Percentiles rank a stretch among this genome's conserved stretches.
phyloP scores from a whole-genome alignment of 768 basidiomycete genomes.

The Russula virescens region DNA sequence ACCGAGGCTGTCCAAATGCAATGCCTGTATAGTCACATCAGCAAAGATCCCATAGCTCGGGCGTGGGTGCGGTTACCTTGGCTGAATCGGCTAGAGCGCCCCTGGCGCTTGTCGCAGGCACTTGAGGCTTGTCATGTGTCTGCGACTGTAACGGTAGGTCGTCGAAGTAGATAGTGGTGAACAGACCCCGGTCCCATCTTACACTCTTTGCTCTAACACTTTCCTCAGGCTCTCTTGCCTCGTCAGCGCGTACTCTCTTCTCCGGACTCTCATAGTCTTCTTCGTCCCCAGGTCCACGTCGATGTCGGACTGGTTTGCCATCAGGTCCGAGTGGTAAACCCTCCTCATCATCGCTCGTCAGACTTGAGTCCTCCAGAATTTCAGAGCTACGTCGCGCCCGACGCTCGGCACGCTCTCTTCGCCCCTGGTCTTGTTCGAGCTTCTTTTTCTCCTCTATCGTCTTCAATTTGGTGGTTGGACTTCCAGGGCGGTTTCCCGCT shows the following conservation, averaged over 20 bases:
- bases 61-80: conserved; percentile 47
- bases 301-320: conserved; percentile 38
- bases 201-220: conserved; percentile 44
- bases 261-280: conserved; percentile 70
- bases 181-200: conserved; percentile 72
- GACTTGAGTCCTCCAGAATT: conserved; percentile 19
- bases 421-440: conserved; percentile 51
- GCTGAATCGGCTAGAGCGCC: conserved; percentile 64
- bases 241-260: conserved; percentile 37
- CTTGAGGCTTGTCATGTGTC: conserved; percentile 34
- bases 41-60: not conserved
- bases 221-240: conserved; percentile 27
- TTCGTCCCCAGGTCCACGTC: conserved; percentile 70
- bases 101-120: conserved; percentile 38
- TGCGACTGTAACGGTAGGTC: conserved; percentile 52
- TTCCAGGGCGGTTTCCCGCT: conserved; percentile 67
- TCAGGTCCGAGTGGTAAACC: conserved; percentile 30
- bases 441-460: conserved; percentile 62
- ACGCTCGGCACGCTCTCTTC: conserved; percentile 55
- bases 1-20: conserved; percentile 64
- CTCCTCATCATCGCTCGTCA: conserved; percentile 29
- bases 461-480: conserved; percentile 68
- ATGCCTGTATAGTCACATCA: conserved; percentile 36
- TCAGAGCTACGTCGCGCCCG: conserved; percentile 41
- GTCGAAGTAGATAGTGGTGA: conserved; percentile 55